Conservation (phyloP, 2,329 filamentous ascomycete species). For the Arthrinium phaeospermum region DNA sequence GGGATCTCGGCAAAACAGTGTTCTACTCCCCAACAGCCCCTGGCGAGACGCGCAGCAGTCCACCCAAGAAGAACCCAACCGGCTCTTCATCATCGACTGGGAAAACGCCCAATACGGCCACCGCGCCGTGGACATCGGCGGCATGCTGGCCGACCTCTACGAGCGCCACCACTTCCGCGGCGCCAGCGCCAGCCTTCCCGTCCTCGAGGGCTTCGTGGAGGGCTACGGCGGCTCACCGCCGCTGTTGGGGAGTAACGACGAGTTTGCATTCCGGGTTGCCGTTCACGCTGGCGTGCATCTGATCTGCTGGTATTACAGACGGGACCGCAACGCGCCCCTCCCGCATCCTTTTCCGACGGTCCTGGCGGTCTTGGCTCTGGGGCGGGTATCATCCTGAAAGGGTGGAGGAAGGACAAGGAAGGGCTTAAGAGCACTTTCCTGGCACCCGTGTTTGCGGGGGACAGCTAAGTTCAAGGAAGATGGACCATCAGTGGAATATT, state of each 20-base stretch:
- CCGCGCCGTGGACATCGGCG: slow-evolving; percentile 46
- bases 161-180: slow-evolving; percentile 44
- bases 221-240: slow-evolving; percentile 40
- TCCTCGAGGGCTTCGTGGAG: slow-evolving; percentile 42
- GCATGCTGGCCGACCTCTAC: slow-evolving; percentile 49
- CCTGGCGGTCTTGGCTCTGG: slow-evolving; percentile 19
- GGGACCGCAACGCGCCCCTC: slow-evolving; percentile 22
- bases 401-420: slow-evolving; percentile 24
- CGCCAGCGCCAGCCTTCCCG: slow-evolving; percentile 35
- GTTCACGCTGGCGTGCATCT: slow-evolving; percentile 49
- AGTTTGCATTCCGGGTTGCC: slow-evolving; percentile 45
- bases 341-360: slow-evolving; percentile 19
- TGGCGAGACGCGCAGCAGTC: slow-evolving; percentile 19
- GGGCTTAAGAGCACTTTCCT: slow-evolving; percentile 9
- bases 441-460: background rate
- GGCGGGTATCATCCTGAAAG: slow-evolving; percentile 26
- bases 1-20: slow-evolving; percentile 21
- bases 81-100: slow-evolving; percentile 50
- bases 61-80: slow-evolving; percentile 22
- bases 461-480: background rate
- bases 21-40: slow-evolving; percentile 27
- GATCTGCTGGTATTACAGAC: slow-evolving; percentile 35
- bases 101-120: slow-evolving; percentile 46
- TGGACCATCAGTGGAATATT: background rate
- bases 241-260: slow-evolving; percentile 34